A percentile compares a stretch with the other conserved stretches of the same genome.
These are phyloP conservation scores for Suillus bovinus DNA, from an alignment of 768 basidiomycete species.

Conservation along the genomic window DNA sequence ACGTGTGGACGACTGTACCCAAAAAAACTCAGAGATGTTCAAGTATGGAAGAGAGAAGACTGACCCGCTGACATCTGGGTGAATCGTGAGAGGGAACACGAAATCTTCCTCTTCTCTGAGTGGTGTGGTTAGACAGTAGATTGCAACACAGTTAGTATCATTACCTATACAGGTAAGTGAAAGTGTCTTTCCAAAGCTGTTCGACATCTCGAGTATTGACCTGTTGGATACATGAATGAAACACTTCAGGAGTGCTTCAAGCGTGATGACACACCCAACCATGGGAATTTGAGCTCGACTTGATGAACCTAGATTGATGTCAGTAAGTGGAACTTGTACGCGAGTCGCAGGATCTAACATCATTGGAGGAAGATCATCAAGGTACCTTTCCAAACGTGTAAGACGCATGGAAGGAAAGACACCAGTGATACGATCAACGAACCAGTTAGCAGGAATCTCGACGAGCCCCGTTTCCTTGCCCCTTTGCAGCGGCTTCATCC, in stretches of 20 bases:
- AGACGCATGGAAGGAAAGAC: not conserved
- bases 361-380: conserved; percentile 77
- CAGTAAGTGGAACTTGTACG: conserved; percentile 4
- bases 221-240: conserved; percentile 26
- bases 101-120: conserved; percentile 61
- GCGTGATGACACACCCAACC: conserved; percentile 51
- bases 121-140: conserved; percentile 1
- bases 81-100: conserved; percentile 77
- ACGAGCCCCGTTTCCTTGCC: conserved; percentile 66
- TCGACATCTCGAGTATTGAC: conserved; percentile 68
- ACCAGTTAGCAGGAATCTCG: conserved; percentile 75
- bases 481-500: conserved; percentile 73
- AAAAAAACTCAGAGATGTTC: conserved; percentile 11
- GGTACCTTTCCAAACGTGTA: conserved; percentile 42
- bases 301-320: conserved; percentile 57
- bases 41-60: conserved; percentile 17
- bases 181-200: conserved; percentile 76
- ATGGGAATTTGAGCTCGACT: conserved; percentile 65
- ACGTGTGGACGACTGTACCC: conserved; percentile 60
- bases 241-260: not conserved
- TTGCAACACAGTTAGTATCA: not conserved
- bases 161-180: conserved; percentile 65
- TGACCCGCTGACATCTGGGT: conserved; percentile 74
- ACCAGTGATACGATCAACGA: conserved; percentile 4
- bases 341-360: conserved; percentile 41